phyloP scores from a whole-genome alignment of 129 eudicot species.

The Flaveria trinervia region DNA sequence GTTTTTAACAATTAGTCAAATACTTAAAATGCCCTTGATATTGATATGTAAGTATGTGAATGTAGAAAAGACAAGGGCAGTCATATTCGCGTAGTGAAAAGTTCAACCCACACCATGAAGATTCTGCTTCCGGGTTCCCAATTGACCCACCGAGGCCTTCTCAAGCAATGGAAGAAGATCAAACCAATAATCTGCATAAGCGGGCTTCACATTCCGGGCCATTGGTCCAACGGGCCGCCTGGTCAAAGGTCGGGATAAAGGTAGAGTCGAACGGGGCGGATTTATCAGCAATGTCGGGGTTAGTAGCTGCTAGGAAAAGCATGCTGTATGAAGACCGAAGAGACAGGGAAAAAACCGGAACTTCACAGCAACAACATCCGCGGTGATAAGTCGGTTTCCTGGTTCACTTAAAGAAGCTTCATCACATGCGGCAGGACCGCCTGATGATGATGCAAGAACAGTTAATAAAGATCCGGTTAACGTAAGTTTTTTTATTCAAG shows the following conservation, averaged over 20 bases:
- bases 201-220: constrained; percentile 90
- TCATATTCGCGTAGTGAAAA: constrained; percentile 77
- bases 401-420: constrained; percentile 84
- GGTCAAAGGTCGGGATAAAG: constrained; percentile 79
- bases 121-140: constrained; percentile 88
- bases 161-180: constrained; percentile 57
- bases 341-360: constrained; percentile 66
- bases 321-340: constrained; percentile 65
- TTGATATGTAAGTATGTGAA: constrained; percentile 19
- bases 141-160: constrained; percentile 95
- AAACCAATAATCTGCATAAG: constrained; percentile 48
- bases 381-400: constrained; percentile 62
- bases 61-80: constrained; percentile 76
- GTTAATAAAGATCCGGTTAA: constrained; percentile 56
- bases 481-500: constrained; percentile 44
- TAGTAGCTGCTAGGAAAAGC: constrained; percentile 69
- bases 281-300: constrained; percentile 56
- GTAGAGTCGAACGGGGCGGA: constrained; percentile 61
- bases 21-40: background rate
- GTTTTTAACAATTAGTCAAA: background rate
- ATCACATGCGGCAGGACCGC: constrained; percentile 34
- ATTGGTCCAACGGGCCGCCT: constrained; percentile 68
- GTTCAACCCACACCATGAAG: constrained; percentile 82
- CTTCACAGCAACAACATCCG: constrained; percentile 57
- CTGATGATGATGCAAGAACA: constrained; percentile 52